Conservation (phyloP, 345 rosid species). For the Brassica carinata region DNA sequence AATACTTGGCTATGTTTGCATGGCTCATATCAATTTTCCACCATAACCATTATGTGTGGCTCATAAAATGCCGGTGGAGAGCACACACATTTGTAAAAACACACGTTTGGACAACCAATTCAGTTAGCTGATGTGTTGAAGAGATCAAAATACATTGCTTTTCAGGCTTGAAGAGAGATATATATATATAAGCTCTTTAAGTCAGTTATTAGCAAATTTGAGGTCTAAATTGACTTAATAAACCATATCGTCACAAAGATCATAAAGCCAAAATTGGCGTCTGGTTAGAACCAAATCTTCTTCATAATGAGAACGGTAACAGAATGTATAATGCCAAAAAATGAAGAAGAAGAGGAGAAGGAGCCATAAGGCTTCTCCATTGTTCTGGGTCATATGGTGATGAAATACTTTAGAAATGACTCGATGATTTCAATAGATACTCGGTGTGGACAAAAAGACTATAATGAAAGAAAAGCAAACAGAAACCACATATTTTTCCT, state of each 20-base stretch:
- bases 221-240: slow-evolving; percentile 36
- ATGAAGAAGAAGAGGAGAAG: slow-evolving; percentile 34
- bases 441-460: slow-evolving; percentile 12
- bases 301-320: slow-evolving; percentile 49
- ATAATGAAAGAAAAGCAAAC: slow-evolving; percentile 23
- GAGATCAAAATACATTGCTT: slow-evolving; percentile 72
- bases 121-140: slow-evolving; percentile 62
- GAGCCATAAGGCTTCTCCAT: slow-evolving; percentile 65
- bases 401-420: slow-evolving; percentile 35
- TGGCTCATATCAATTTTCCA: slow-evolving; percentile 68
- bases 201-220: slow-evolving; percentile 53
- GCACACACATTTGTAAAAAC: slow-evolving; percentile 68
- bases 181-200: slow-evolving; percentile 65
- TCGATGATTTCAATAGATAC: slow-evolving; percentile 15
- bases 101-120: slow-evolving; percentile 62
- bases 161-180: slow-evolving; percentile 72
- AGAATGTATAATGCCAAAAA: slow-evolving; percentile 26
- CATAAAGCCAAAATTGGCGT: slow-evolving; percentile 60
- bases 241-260: slow-evolving; percentile 45
- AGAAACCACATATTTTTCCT: slow-evolving; percentile 22
- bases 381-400: slow-evolving; percentile 34
- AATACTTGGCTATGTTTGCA: slow-evolving; percentile 77
- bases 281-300: slow-evolving; percentile 59
- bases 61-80: slow-evolving; percentile 69
- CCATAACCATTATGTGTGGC: slow-evolving; percentile 53